Percentiles rank a stretch among this genome's conserved stretches.
These are phyloP conservation scores for Histomonas meleagridis DNA, from an alignment of 208 protist species.

Conservation along the genomic window DNA sequence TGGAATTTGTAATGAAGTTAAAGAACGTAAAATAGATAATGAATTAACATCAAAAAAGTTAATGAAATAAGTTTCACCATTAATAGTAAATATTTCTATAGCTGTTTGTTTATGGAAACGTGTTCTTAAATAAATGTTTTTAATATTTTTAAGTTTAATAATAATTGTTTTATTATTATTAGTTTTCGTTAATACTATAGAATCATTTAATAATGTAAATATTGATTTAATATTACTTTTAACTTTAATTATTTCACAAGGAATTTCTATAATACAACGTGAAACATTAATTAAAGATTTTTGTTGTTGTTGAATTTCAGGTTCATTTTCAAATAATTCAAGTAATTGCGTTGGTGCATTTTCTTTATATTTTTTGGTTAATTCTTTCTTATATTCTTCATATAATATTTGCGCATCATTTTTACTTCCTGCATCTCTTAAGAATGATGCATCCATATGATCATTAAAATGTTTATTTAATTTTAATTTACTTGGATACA, in stretches of 20 bases:
- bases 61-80: not conserved
- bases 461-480: not conserved
- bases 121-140: not conserved
- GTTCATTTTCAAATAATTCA: not conserved
- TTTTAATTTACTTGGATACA: not conserved
- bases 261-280: not conserved
- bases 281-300: no score
- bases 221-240: not conserved
- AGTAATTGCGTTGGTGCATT: not conserved
- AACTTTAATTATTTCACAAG: not conserved
- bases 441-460: constrained; percentile 2
- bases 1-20: no score
- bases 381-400: not conserved
- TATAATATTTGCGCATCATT: not conserved
- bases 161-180: not conserved
- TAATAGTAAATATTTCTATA: not conserved
- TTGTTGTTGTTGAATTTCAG: not conserved
- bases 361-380: not conserved
- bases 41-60: not conserved
- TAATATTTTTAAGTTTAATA: no score
- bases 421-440: not conserved
- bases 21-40: not conserved
- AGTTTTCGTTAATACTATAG: not conserved
- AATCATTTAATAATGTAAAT: not conserved
- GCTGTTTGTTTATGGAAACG: not conserved